These are phyloP conservation scores for Candida maris DNA, from an alignment of 805 yeast species.

Conservation along the genomic window DNA sequence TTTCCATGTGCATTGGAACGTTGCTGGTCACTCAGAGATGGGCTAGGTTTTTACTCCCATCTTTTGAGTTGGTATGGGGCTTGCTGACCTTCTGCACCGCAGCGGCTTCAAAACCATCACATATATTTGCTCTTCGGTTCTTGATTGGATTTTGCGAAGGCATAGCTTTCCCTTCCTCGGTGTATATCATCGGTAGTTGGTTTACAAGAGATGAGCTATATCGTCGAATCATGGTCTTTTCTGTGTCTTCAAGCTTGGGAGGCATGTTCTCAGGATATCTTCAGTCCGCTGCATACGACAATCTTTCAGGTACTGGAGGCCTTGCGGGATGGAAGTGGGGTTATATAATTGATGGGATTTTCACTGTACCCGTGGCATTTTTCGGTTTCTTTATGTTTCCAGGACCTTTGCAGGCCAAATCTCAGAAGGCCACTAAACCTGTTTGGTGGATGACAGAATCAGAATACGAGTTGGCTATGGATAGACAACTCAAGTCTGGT, in stretches of 20 bases:
- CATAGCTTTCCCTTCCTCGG: slow-evolving; percentile 39
- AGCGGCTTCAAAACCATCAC: slow-evolving; percentile 25
- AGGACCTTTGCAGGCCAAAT: slow-evolving; percentile 34
- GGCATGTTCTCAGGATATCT: slow-evolving; percentile 42
- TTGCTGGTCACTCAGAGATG: slow-evolving; percentile 22
- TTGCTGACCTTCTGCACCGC: slow-evolving; percentile 26
- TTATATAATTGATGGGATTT: slow-evolving; percentile 58
- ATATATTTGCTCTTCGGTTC: slow-evolving; percentile 41
- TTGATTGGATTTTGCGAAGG: slow-evolving; percentile 43
- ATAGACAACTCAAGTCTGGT: slow-evolving; percentile 39
- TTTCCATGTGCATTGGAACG: slow-evolving; percentile 25
- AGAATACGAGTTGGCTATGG: slow-evolving; percentile 35
- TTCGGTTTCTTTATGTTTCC: slow-evolving; percentile 58
- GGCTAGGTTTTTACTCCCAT: slow-evolving; percentile 22
- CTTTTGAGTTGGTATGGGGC: slow-evolving; percentile 29
- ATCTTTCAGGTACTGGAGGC: slow-evolving; percentile 43
- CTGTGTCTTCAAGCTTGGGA: slow-evolving; percentile 38
- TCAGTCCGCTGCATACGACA: slow-evolving; percentile 39
- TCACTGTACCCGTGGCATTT: slow-evolving; percentile 54
- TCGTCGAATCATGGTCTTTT: slow-evolving; percentile 39
- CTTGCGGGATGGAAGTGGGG: slow-evolving; percentile 66
- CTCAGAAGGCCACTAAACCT: slow-evolving; percentile 20
- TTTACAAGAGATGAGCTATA: slow-evolving; percentile 41
- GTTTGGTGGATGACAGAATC: slow-evolving; percentile 25
- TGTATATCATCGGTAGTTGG: slow-evolving; percentile 40